Evolutionary conservation across 129 eudicot genomes (phyloP).

Genomic region (Flaveria robusta): DNA sequence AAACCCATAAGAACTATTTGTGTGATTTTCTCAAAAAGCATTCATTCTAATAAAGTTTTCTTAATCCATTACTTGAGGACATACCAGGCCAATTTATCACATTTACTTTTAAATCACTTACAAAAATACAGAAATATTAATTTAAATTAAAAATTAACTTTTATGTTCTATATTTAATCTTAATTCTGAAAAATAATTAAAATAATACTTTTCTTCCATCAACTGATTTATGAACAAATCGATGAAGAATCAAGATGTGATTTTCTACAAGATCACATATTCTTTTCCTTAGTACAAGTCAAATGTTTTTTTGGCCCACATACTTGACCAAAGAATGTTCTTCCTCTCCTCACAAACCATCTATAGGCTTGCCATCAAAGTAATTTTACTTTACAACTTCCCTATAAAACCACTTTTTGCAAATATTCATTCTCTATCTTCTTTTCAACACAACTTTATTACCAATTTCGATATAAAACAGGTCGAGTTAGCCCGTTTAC

Average conservation of each 20-base stretch:
- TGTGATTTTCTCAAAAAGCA: too few species aligned
- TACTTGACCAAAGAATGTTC: slow-evolving; percentile 57
- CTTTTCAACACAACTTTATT: not conserved
- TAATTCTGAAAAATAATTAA: too few species aligned
- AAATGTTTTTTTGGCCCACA: slow-evolving; percentile 47
- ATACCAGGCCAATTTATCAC: too few species aligned
- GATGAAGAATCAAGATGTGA: slow-evolving; percentile 21
- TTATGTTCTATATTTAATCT: too few species aligned
- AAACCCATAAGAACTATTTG: too few species aligned
- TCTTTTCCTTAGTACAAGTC: slow-evolving; percentile 50
- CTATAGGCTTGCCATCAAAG: slow-evolving; percentile 33
- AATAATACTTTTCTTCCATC: slow-evolving; percentile 33
- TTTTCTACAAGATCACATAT: slow-evolving; percentile 28
- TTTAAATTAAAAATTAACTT: too few species aligned
- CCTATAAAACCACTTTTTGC: slow-evolving; percentile 27
- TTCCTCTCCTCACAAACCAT: slow-evolving; percentile 42
- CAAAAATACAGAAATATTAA: too few species aligned
- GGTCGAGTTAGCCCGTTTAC: not conserved
- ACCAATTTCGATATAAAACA: slow-evolving; percentile 19
- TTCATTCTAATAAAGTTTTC: too few species aligned
- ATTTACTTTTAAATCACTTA: too few species aligned
- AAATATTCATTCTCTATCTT: slow-evolving; percentile 18
- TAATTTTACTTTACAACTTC: slow-evolving; percentile 18
- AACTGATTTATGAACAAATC: not conserved
- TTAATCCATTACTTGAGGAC: too few species aligned